Conservation (phyloP, 495 filamentous ascomycete genomes). For the Penicillium psychrofluorescens region DNA sequence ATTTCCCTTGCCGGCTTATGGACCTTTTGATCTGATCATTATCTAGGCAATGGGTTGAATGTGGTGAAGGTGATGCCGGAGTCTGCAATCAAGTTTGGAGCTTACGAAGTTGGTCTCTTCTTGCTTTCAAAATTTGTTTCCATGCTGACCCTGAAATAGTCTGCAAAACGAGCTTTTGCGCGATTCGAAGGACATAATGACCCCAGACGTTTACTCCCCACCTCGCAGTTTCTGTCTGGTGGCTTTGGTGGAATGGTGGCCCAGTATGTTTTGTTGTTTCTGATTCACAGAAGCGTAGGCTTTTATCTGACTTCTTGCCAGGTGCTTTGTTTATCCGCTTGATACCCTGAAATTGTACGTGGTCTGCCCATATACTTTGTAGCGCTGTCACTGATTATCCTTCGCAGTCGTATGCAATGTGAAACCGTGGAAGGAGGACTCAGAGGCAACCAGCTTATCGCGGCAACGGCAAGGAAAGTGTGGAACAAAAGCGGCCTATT, state of each 20-base stretch:
- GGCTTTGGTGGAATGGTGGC: slow-evolving; percentile 89
- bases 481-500: slow-evolving; percentile 64
- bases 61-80: slow-evolving; percentile 97
- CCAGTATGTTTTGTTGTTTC: slow-evolving; percentile 56
- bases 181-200: slow-evolving; percentile 84
- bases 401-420: slow-evolving; percentile 77
- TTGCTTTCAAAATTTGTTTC: neutral
- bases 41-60: slow-evolving; percentile 86
- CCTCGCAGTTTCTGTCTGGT: slow-evolving; percentile 86
- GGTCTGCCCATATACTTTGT: neutral
- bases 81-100: slow-evolving; percentile 94
- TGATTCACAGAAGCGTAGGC: neutral
- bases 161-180: slow-evolving; percentile 80
- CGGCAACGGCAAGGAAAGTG: slow-evolving; percentile 77
- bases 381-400: slow-evolving; percentile 11
- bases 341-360: slow-evolving; percentile 93
- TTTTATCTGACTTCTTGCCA: slow-evolving; percentile 25
- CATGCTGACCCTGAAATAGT: slow-evolving; percentile 40
- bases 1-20: neutral
- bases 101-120: slow-evolving; percentile 62
- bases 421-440: slow-evolving; percentile 81
- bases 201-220: slow-evolving; percentile 64
- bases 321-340: slow-evolving; percentile 89
- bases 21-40: slow-evolving; percentile 3
- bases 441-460: slow-evolving; percentile 76